A percentile compares a stretch with the other conserved stretches of the same genome.
These are phyloP conservation scores for Ramicandelaber brevisporus DNA, from an alignment of 192 early-diverging fungal species.

Conservation along the genomic window DNA sequence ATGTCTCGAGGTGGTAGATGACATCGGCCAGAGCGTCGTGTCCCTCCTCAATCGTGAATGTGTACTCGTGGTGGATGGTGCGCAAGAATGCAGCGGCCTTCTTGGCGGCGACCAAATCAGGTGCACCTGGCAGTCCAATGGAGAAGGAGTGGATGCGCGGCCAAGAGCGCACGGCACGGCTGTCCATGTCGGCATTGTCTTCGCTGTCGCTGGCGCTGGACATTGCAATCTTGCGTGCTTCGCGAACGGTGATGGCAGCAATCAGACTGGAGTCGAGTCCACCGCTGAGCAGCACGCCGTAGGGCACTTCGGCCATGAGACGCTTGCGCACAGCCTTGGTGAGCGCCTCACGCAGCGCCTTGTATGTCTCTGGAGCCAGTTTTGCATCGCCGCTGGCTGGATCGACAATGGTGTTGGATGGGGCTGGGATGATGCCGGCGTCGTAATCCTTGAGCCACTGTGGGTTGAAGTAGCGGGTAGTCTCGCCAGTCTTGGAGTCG, in stretches of 20 bases:
- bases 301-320: slow-evolving; percentile 95
- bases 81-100: slow-evolving; percentile 73
- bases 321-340: slow-evolving; percentile 80
- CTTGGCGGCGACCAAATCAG: slow-evolving; percentile 74
- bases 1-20: slow-evolving; percentile 92
- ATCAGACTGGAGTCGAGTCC: slow-evolving; percentile 91
- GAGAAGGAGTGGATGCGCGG: slow-evolving; percentile 96
- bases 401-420: slow-evolving; percentile 10
- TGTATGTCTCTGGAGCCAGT: slow-evolving; percentile 36
- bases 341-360: slow-evolving; percentile 45
- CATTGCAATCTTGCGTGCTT: slow-evolving; percentile 38
- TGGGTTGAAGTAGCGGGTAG: slow-evolving; percentile 72
- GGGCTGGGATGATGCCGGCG: slow-evolving; percentile 20
- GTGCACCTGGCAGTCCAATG: slow-evolving; percentile 76
- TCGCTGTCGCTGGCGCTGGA: slow-evolving; percentile 15
- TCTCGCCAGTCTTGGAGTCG: slow-evolving; percentile 46
- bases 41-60: slow-evolving; percentile 89
- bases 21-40: slow-evolving; percentile 87
- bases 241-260: slow-evolving; percentile 76
- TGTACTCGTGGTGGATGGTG: slow-evolving; percentile 88
- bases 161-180: slow-evolving; percentile 39
- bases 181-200: slow-evolving; percentile 40
- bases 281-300: slow-evolving; percentile 84
- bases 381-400: background rate
- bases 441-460: slow-evolving; percentile 71